Percentiles rank a stretch among this genome's conserved stretches.
phyloP scores from a whole-genome alignment of 1,139 yeast species.

The Geotrichum macrosporum region DNA sequence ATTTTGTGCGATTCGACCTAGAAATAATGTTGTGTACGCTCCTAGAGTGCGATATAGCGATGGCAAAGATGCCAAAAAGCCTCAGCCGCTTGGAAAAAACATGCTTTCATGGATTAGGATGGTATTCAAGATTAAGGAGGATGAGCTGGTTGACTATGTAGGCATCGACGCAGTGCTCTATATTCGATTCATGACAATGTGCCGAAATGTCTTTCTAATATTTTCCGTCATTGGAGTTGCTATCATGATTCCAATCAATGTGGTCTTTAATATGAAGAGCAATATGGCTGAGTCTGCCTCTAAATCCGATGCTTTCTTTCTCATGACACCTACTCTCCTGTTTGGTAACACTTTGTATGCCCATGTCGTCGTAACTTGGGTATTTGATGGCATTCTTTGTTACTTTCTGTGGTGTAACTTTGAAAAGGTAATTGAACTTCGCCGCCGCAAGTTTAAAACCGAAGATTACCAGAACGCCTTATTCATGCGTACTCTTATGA shows the following conservation, averaged over 20 bases:
- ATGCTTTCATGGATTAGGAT: constrained; percentile 34
- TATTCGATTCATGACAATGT: constrained; percentile 36
- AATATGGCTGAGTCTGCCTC: constrained; percentile 27
- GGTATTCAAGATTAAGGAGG: constrained; percentile 31
- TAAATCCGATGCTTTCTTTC: constrained; percentile 35
- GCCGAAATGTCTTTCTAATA: constrained; percentile 35
- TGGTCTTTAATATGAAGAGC: constrained; percentile 32
- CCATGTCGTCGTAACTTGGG: constrained; percentile 39
- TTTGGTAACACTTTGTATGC: constrained; percentile 35
- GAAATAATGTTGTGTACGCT: constrained; percentile 37
- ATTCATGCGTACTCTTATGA: constrained; percentile 37
- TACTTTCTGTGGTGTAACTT: constrained; percentile 35
- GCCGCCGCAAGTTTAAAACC: constrained; percentile 32
- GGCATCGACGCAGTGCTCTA: constrained; percentile 42
- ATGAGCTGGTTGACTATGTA: constrained; percentile 31
- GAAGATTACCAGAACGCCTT: constrained; percentile 33
- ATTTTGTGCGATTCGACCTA: constrained; percentile 38
- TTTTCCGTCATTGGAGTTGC: constrained; percentile 37
- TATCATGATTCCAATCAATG: constrained; percentile 41
- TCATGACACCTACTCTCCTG: constrained; percentile 39
- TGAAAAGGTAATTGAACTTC: constrained; percentile 31
- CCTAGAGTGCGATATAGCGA: constrained; percentile 32
- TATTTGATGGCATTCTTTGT: constrained; percentile 31
- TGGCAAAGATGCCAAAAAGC: constrained; percentile 27
- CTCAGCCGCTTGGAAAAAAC: constrained; percentile 22